Evolutionary conservation across 2,329 filamentous ascomycete species (phyloP).

Genomic region (Cordyceps cicadae): DNA sequence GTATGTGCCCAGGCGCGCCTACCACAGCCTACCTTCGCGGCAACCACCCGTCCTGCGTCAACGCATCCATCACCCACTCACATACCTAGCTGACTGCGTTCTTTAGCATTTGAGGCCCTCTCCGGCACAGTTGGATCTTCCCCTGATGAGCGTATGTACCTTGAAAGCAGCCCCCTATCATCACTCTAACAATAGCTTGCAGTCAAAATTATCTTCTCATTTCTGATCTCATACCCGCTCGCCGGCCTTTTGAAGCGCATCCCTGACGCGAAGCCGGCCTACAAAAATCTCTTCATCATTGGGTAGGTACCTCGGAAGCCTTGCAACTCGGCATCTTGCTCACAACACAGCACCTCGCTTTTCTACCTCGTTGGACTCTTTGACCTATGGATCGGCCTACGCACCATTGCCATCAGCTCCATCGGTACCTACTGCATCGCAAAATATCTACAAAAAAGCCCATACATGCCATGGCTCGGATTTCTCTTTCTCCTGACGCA

Average conservation of each 20-base stretch:
- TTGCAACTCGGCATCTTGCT: background rate
- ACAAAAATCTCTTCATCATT: constrained; percentile 85
- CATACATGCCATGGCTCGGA: constrained; percentile 95
- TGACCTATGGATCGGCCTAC: constrained; percentile 78
- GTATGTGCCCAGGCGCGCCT: background rate
- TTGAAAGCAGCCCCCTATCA: background rate
- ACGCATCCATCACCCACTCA: background rate
- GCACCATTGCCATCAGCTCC: constrained; percentile 71
- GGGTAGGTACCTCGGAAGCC: constrained; percentile 36
- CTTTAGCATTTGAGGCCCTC: constrained; percentile 36
- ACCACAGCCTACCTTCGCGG: background rate
- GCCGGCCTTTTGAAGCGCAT: constrained; percentile 83
- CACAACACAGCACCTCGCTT: constrained; percentile 53
- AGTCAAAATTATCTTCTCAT: constrained; percentile 92
- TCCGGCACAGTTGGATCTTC: constrained; percentile 33
- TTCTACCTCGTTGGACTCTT: constrained; percentile 95
- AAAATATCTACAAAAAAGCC: constrained; percentile 65
- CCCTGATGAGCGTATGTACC: constrained; percentile 37
- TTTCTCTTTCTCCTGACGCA: constrained; percentile 94
- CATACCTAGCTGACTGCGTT: background rate
- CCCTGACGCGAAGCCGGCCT: constrained; percentile 72
- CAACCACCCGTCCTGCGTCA: background rate
- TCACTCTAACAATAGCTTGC: constrained; percentile 8
- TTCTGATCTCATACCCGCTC: constrained; percentile 86
- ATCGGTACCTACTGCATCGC: constrained; percentile 76